Evolutionary conservation across 2,329 filamentous ascomycete species (phyloP).

Genomic region (Botrytis cinerea): DNA sequence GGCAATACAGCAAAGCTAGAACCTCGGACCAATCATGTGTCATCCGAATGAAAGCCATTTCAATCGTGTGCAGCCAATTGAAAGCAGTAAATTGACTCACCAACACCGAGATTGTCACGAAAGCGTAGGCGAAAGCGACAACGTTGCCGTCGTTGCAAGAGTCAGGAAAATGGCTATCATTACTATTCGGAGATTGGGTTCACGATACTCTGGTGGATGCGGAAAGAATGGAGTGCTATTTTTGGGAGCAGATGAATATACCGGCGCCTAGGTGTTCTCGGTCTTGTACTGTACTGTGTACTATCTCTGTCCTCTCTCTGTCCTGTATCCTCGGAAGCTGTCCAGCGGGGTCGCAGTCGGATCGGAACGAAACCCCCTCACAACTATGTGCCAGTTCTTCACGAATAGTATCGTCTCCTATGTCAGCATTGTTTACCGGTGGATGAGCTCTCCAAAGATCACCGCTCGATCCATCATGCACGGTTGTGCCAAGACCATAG

Average conservation of each 20-base stretch:
- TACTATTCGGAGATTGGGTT: not conserved
- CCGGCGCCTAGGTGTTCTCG: not conserved
- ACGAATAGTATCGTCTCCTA: not conserved
- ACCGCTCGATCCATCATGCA: not conserved
- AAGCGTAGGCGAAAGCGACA: not conserved
- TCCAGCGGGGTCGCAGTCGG: constrained; percentile 1
- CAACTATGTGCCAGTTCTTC: not conserved
- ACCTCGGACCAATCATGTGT: constrained; percentile 27
- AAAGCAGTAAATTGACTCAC: not conserved
- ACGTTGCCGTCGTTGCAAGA: not conserved
- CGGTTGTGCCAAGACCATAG: not conserved
- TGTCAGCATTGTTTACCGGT: not conserved
- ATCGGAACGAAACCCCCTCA: not conserved
- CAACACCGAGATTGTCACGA: not conserved
- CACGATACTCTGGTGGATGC: not conserved
- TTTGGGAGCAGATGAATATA: not conserved
- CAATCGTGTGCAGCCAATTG: constrained; percentile 12
- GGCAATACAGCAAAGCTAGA: constrained; percentile 18
- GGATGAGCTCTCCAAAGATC: not conserved
- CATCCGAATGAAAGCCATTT: constrained; percentile 25
- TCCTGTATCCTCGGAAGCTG: not conserved
- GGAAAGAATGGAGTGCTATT: not conserved
- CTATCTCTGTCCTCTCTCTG: no score
- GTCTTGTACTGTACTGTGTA: not conserved
- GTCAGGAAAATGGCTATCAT: not conserved